These are phyloP conservation scores for Collybia sordida DNA, from an alignment of 768 basidiomycete genomes.

Conservation along the genomic window DNA sequence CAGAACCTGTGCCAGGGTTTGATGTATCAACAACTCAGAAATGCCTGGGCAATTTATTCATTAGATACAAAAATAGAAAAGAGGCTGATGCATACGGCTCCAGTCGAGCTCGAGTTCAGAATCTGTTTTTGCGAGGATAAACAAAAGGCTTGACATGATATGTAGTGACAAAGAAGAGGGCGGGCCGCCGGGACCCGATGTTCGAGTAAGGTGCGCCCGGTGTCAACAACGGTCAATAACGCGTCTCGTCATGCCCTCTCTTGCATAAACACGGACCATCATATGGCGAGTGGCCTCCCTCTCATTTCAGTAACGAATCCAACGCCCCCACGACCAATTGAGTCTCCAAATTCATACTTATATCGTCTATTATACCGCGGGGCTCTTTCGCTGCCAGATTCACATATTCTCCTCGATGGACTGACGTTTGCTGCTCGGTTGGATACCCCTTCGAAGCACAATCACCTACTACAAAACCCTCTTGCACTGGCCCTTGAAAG, in stretches of 20 bases:
- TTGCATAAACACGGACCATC: not conserved
- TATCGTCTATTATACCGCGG: constrained; percentile 76
- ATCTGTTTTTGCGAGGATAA: constrained; percentile 4
- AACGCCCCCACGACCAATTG: constrained; percentile 17
- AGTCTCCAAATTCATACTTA: constrained; percentile 8
- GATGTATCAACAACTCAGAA: no score
- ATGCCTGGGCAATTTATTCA: not conserved
- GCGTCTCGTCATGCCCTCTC: constrained; percentile 2
- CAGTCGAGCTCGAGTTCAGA: constrained; percentile 3
- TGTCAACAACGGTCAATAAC: constrained; percentile 8
- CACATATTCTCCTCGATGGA: constrained; percentile 69
- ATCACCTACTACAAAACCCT: constrained; percentile 60
- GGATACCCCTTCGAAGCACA: constrained; percentile 34
- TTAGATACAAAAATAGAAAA: not conserved
- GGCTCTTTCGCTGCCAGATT: constrained; percentile 71
- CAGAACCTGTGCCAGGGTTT: no score
- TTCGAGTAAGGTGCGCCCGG: no score
- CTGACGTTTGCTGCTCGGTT: constrained; percentile 62
- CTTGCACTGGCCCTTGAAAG: constrained; percentile 74
- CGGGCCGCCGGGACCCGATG: not conserved
- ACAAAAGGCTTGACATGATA: constrained; percentile 8
- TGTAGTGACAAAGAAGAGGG: not conserved
- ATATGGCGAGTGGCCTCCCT: constrained; percentile 13
- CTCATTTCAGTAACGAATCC: constrained; percentile 13
- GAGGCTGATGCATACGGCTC: constrained; percentile 6